These are phyloP conservation scores for Gynochthodes officinalis DNA, from an alignment of 257 asterid species.

Conservation along the genomic window DNA sequence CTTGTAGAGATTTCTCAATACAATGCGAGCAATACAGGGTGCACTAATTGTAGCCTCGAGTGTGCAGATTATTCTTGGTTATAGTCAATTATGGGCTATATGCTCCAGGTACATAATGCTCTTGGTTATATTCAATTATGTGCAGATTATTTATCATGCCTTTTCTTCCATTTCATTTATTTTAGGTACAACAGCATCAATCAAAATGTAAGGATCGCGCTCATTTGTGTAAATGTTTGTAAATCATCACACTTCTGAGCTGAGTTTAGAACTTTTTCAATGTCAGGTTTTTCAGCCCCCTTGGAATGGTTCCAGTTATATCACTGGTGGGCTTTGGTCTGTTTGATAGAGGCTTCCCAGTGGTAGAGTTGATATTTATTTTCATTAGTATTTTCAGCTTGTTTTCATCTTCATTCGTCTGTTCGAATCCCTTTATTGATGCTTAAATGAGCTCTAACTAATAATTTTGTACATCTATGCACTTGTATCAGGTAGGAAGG, in stretches of 20 bases:
- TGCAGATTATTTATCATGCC: slow-evolving; percentile 54
- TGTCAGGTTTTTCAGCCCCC: slow-evolving; percentile 95
- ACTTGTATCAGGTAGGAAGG: slow-evolving; percentile 63
- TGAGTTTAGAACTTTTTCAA: background rate
- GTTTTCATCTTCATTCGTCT: background rate
- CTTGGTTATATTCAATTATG: slow-evolving; percentile 94
- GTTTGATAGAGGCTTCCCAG: slow-evolving; percentile 90
- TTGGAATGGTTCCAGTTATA: slow-evolving; percentile 95
- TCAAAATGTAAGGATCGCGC: background rate
- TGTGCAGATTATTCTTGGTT: slow-evolving; percentile 90
- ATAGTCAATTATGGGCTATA: slow-evolving; percentile 96
- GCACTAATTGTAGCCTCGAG: slow-evolving; percentile 94
- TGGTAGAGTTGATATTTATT: slow-evolving; percentile 41
- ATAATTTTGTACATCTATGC: slow-evolving; percentile 8
- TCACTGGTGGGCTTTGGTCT: slow-evolving; percentile 87
- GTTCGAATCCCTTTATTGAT: background rate
- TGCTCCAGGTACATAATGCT: slow-evolving; percentile 68
- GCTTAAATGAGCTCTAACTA: slow-evolving; percentile 14
- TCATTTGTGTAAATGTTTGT: background rate
- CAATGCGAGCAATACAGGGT: slow-evolving; percentile 94
- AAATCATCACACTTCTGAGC: background rate
- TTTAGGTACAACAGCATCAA: background rate
- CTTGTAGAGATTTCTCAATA: slow-evolving; percentile 66
- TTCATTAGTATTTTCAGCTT: background rate
- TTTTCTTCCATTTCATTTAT: no score